A percentile compares a stretch with the other conserved stretches of the same genome.
Evolutionary conservation across 768 basidiomycete genomes (phyloP).

Genomic region (Sistotremastrum niveocremeum): DNA sequence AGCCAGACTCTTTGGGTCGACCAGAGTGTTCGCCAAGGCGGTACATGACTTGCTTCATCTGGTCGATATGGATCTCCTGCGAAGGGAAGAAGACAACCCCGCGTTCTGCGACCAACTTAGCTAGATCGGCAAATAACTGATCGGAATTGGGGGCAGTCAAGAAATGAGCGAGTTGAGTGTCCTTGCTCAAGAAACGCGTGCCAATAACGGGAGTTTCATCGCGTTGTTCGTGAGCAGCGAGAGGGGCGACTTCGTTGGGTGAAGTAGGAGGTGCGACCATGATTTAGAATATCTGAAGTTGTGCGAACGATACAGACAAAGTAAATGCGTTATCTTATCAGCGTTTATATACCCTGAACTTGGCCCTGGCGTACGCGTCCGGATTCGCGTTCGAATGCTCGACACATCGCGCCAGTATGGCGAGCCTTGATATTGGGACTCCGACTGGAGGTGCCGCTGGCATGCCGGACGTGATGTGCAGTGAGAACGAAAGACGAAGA

Average conservation of each 20-base stretch:
- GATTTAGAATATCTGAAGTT: background rate
- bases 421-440: too few species aligned
- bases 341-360: too few species aligned
- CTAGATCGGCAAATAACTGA: constrained; percentile 39
- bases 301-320: too few species aligned
- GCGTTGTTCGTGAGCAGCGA: constrained; percentile 20
- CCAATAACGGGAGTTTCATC: constrained; percentile 44
- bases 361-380: too few species aligned
- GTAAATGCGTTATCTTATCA: too few species aligned
- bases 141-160: constrained; percentile 33
- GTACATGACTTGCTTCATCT: constrained; percentile 38
- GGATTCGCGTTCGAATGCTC: too few species aligned
- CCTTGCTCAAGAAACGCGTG: constrained; percentile 31
- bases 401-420: too few species aligned
- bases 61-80: constrained; percentile 34
- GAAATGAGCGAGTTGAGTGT: constrained; percentile 32
- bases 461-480: too few species aligned
- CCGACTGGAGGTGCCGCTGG: too few species aligned
- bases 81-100: constrained; percentile 54
- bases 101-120: constrained; percentile 29
- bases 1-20: constrained; percentile 29
- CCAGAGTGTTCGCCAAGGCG: constrained; percentile 36
- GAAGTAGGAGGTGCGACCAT: constrained; percentile 19
- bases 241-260: constrained; percentile 19
- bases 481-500: too few species aligned